phyloP scores from a whole-genome alignment of 805 yeast genomes.

The Nakazawaea anatomiae region DNA sequence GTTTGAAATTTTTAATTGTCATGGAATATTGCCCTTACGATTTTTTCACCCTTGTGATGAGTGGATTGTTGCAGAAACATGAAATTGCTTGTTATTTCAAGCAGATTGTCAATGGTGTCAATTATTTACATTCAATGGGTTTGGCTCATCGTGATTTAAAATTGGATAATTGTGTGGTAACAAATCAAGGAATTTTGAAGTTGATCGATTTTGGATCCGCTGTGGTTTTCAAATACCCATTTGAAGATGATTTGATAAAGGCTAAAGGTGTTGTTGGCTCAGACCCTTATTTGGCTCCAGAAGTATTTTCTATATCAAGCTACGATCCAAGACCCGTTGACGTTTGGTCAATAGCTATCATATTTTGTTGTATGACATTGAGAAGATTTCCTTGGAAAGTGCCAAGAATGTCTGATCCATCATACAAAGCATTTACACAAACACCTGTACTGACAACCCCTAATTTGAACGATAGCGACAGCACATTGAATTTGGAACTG shows the following conservation, averaged over 20 bases:
- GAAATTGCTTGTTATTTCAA: slow-evolving; percentile 79
- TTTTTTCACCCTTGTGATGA: slow-evolving; percentile 90
- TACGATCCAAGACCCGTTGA: slow-evolving; percentile 90
- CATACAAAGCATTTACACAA: slow-evolving; percentile 62
- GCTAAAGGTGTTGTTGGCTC: slow-evolving; percentile 91
- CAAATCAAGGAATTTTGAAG: slow-evolving; percentile 67
- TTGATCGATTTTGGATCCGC: slow-evolving; percentile 94
- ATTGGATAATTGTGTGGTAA: slow-evolving; percentile 89
- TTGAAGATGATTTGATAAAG: slow-evolving; percentile 46
- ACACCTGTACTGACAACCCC: slow-evolving; percentile 9
- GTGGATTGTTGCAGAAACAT: slow-evolving; percentile 63
- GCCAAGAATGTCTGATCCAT: slow-evolving; percentile 71
- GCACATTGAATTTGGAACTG: not conserved
- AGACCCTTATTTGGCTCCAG: slow-evolving; percentile 95
- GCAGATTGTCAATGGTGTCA: slow-evolving; percentile 73
- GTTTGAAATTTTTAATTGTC: slow-evolving; percentile 57
- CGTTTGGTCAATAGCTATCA: slow-evolving; percentile 90
- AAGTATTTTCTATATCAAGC: slow-evolving; percentile 48
- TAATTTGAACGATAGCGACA: slow-evolving; percentile 9
- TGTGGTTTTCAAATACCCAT: slow-evolving; percentile 68
- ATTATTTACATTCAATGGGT: slow-evolving; percentile 73
- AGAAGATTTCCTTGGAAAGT: slow-evolving; percentile 94
- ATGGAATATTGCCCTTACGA: slow-evolving; percentile 94
- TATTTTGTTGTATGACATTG: slow-evolving; percentile 84
- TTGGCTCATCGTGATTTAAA: slow-evolving; percentile 91